Evolutionary conservation across 441 rosid species (phyloP).

Genomic region (Kokia cookei): DNA sequence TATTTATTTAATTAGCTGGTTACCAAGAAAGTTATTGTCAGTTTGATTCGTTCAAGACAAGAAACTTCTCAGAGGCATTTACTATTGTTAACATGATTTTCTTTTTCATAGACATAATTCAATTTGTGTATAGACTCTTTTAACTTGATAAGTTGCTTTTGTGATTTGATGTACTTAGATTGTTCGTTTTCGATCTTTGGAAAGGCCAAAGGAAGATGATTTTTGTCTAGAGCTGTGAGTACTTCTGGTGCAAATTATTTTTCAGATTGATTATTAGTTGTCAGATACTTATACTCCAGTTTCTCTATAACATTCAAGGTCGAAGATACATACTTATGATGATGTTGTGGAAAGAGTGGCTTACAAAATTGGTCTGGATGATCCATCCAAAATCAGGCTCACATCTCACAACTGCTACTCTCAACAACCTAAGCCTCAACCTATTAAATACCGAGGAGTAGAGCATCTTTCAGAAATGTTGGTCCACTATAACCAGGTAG

Average conservation of each 20-base stretch:
- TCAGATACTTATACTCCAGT: constrained; percentile 15
- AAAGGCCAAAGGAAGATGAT: constrained; percentile 90
- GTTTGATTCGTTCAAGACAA: background rate
- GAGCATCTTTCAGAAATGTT: constrained; percentile 88
- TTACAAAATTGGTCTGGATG: constrained; percentile 68
- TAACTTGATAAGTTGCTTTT: constrained; percentile 8
- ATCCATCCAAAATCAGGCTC: constrained; percentile 84
- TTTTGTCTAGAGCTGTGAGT: constrained; percentile 85
- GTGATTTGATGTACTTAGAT: constrained; percentile 34
- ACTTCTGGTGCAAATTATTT: constrained; percentile 5
- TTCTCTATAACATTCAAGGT: constrained; percentile 47
- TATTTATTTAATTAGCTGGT: background rate
- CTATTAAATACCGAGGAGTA: constrained; percentile 79
- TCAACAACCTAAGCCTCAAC: constrained; percentile 95
- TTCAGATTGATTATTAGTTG: background rate
- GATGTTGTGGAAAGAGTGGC: constrained; percentile 91
- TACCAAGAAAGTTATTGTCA: background rate
- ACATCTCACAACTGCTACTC: constrained; percentile 98
- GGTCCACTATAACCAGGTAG: constrained; percentile 88
- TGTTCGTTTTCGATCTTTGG: constrained; percentile 82
- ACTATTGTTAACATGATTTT: background rate
- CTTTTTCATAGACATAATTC: background rate
- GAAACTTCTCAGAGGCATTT: background rate
- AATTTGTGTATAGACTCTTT: constrained; percentile 1
- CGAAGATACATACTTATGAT: constrained; percentile 79